These are phyloP conservation scores for Barnettozyma sucrosica DNA, from an alignment of 805 yeast species.

Conservation along the genomic window DNA sequence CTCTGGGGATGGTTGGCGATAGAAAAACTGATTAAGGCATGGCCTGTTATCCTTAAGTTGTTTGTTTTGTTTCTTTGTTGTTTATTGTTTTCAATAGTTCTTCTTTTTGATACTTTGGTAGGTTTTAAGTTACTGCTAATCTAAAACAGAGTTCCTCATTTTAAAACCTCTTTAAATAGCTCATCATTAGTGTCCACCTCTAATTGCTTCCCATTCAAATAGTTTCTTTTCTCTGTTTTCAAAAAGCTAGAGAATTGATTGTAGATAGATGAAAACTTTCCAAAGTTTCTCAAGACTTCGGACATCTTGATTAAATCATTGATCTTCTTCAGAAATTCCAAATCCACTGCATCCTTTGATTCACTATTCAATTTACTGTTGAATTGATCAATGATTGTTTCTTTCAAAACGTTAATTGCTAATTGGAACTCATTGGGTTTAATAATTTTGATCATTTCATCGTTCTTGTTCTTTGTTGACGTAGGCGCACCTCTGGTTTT, in stretches of 20 bases:
- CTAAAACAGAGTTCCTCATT: neutral
- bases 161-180: constrained; percentile 13
- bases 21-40: neutral
- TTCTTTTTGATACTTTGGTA: no score
- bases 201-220: constrained; percentile 24
- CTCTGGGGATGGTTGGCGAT: constrained; percentile 7
- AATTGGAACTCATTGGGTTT: constrained; percentile 29
- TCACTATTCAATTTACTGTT: constrained; percentile 22
- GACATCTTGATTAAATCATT: constrained; percentile 42
- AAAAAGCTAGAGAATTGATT: constrained; percentile 42
- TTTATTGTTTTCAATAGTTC: neutral
- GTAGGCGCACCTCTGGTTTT: constrained; percentile 21
- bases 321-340: constrained; percentile 36
- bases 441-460: constrained; percentile 18
- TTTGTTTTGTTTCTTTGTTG: neutral
- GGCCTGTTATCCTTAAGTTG: neutral
- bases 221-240: constrained; percentile 30
- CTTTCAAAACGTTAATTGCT: constrained; percentile 40
- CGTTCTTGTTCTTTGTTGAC: constrained; percentile 3
- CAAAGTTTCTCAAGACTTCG: constrained; percentile 49
- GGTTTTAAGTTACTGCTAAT: neutral
- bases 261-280: constrained; percentile 45
- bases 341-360: constrained; percentile 25
- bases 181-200: constrained; percentile 21
- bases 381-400: constrained; percentile 40